Base-by-base conservation (phyloP, 306 rosid species). In the Pterocarpus santalinus region DNA sequence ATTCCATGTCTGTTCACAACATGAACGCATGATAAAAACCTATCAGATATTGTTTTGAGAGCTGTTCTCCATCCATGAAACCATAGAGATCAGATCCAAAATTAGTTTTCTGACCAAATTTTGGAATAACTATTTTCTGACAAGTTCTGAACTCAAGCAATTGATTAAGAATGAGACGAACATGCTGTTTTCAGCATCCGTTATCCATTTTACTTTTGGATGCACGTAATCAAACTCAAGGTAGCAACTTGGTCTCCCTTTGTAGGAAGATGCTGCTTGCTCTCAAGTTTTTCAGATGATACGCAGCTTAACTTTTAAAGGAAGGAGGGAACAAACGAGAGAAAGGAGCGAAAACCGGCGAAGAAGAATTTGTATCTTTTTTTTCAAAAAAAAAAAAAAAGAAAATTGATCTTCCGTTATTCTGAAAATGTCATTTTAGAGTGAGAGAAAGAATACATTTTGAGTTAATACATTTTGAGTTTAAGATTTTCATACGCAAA, bases 401-500 rank as follows among this genome's bases (percentile, higher is more conserved):
- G n/a, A n/a, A n/a, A 46, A 16, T 5, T 46, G 35, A 35, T 46
- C 2, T 39, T 46, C 60, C 8, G 30, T 39, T 14, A 46, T 52
- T 15, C 14, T 46, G 32, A 39, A 39, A 70, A 41, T 41, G 35
- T 3, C 12, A 70, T 34, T 33, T 38, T 12, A 7, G 71, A 14
- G 55, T 22, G 28, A 53, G 39, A 63, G 16, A 32, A 7, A 38
- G 5, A 36, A n/a, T 10, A 9, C 46, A 53, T 53, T 61, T 46
- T 58, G 64, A 46, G 55, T 47, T 44, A 36, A n/a, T 10, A 9
- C 46, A 53, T 53, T 61, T 46, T 58, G 64, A 46, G 55, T 47
- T 44, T 46, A 32, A 35, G 68, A 52, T 80, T 64, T 71, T 63
- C 80, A 72, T 34, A 76, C 77, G 76, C 52, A 72, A 56, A 80